These are phyloP conservation scores for Rutstroemia sp. DNA, from an alignment of 2,329 filamentous ascomycete species.

Conservation along the genomic window DNA sequence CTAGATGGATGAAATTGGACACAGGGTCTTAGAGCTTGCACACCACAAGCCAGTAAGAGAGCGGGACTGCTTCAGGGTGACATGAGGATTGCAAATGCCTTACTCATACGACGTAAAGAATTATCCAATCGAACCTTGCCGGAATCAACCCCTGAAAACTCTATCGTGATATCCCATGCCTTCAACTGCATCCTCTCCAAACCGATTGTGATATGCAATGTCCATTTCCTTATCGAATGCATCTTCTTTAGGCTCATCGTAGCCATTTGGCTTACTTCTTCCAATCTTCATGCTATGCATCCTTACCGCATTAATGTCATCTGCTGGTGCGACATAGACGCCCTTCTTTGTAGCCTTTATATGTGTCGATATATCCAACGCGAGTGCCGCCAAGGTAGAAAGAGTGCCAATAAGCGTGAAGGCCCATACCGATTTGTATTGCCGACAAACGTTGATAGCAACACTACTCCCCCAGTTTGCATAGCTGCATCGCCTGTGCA, in stretches of 20 bases:
- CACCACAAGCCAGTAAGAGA: no score
- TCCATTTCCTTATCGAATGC: slow-evolving; percentile 12
- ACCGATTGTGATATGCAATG: slow-evolving; percentile 24
- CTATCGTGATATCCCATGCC: slow-evolving; percentile 1
- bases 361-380: slow-evolving; percentile 21
- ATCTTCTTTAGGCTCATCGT: slow-evolving; percentile 11
- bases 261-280: slow-evolving; percentile 12
- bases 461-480: slow-evolving; percentile 18
- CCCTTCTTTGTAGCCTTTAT: slow-evolving; percentile 16
- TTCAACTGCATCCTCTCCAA: slow-evolving; percentile 16
- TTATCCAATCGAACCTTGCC: no score
- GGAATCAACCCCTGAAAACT: no score
- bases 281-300: slow-evolving; percentile 14
- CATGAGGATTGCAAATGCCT: no score
- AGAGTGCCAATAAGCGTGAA: slow-evolving; percentile 24
- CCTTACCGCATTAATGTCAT: slow-evolving; percentile 16
- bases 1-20: no score
- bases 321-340: slow-evolving; percentile 21
- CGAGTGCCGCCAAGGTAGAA: slow-evolving; percentile 21
- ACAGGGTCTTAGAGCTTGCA: no score
- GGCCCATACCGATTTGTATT: slow-evolving; percentile 26
- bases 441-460: slow-evolving; percentile 22
- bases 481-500: slow-evolving; percentile 20
- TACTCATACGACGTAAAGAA: no score
- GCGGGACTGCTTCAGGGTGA: no score